Conservation (phyloP, 176 grass and related monocot species). For the Typha latifolia region DNA sequence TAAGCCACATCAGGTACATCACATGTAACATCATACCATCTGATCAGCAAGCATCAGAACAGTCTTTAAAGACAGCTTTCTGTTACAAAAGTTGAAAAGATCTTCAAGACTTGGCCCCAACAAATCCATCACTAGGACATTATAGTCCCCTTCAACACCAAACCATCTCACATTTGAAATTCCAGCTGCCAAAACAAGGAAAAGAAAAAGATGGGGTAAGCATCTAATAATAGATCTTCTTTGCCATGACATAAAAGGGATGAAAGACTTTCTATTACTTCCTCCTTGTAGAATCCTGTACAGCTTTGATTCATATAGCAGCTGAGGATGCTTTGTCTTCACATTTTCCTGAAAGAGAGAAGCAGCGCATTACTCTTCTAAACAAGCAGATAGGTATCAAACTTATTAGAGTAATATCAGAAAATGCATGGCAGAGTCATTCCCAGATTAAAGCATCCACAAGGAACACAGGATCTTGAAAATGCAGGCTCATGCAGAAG, state of each 20-base stretch:
- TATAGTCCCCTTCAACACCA: slow-evolving; percentile 94
- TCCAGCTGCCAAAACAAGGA: slow-evolving; percentile 62
- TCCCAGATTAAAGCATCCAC: no score
- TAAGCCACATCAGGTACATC: background rate
- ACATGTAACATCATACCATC: slow-evolving; percentile 42
- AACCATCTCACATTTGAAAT: slow-evolving; percentile 91
- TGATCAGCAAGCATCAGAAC: slow-evolving; percentile 99
- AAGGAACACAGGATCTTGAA: no score
- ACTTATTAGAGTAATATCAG: no score
- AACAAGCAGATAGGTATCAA: no score
- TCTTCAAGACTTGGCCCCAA: slow-evolving; percentile 92
- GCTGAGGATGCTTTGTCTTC: slow-evolving; percentile 96
- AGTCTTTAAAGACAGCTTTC: slow-evolving; percentile 94
- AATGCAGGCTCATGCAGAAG: no score
- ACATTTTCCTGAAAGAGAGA: slow-evolving; percentile 61
- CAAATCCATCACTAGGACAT: slow-evolving; percentile 97
- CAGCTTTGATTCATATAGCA: slow-evolving; percentile 96
- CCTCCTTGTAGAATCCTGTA: slow-evolving; percentile 91
- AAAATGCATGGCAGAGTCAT: no score
- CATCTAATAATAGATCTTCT: background rate
- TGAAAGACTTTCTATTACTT: slow-evolving; percentile 46
- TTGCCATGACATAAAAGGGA: slow-evolving; percentile 11
- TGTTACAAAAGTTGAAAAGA: slow-evolving; percentile 96
- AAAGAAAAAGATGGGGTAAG: slow-evolving; percentile 15
- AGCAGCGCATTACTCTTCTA: no score